phyloP scores from a whole-genome alignment of 306 rosid species.

The Lathyrus oleraceus region DNA sequence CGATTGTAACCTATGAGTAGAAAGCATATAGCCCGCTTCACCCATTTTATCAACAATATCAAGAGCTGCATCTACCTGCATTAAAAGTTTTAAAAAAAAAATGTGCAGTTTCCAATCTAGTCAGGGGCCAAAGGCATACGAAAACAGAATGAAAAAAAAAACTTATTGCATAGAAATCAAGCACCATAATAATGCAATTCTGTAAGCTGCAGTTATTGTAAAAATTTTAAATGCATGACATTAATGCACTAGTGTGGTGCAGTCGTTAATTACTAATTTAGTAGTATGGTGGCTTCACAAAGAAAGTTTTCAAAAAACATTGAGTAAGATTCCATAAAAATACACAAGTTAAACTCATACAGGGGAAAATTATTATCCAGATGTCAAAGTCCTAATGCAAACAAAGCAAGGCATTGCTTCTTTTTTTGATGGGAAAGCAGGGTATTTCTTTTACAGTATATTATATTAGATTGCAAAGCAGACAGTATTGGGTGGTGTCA shows the following conservation, averaged over 20 bases:
- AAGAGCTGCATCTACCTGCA: conserved; percentile 73
- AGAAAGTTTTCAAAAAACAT: background rate
- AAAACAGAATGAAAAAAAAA: conserved; percentile 6
- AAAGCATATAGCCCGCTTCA: conserved; percentile 55
- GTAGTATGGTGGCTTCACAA: conserved; percentile 5
- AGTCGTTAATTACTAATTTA: background rate
- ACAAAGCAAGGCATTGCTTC: background rate
- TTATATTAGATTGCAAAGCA: background rate
- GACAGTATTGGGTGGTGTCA: background rate
- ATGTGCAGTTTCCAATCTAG: conserved; percentile 17
- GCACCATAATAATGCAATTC: background rate
- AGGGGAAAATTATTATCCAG: background rate
- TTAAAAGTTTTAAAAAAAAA: conserved; percentile 19
- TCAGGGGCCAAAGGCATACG: background rate
- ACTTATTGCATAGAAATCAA: background rate
- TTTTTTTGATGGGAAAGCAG: background rate
- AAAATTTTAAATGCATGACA: background rate
- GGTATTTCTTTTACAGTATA: background rate
- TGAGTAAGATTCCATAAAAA: background rate
- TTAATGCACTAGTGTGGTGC: background rate
- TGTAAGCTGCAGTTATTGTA: conserved; percentile 1
- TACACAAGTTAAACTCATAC: background rate
- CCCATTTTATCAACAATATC: conserved; percentile 65
- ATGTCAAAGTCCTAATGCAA: background rate
- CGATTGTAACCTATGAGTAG: conserved; percentile 47